Evolutionary conservation across 2,329 filamentous ascomycete species (phyloP).

Genomic region (Aschersonia sp.): DNA sequence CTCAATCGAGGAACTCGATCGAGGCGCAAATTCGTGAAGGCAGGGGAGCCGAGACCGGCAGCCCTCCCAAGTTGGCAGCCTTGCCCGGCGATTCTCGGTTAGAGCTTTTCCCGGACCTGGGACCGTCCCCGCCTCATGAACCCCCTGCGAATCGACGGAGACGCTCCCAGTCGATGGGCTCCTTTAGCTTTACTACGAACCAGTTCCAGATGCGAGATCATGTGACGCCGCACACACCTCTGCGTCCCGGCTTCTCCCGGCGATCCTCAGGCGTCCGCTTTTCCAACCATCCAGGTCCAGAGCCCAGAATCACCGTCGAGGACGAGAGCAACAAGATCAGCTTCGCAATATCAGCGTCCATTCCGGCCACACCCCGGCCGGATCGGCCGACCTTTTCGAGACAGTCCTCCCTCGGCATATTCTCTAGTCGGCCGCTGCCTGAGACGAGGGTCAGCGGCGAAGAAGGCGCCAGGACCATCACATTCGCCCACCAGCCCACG

Average conservation of each 20-base stretch:
- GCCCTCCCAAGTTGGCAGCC: not conserved
- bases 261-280: constrained; percentile 46
- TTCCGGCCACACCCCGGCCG: constrained; percentile 11
- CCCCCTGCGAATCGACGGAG: constrained; percentile 3
- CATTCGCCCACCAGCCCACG: constrained; percentile 36
- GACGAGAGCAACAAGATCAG: constrained; percentile 50
- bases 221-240: constrained; percentile 6
- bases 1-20: constrained; percentile 1
- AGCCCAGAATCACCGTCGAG: constrained; percentile 49
- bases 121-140: constrained; percentile 5
- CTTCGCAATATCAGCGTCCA: constrained; percentile 36
- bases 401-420: constrained; percentile 37
- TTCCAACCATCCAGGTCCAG: constrained; percentile 57
- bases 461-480: constrained; percentile 43
- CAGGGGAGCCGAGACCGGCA: not conserved
- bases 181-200: constrained; percentile 1
- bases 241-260: constrained; percentile 33
- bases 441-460: constrained; percentile 40
- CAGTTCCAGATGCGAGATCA: too few relatives aligned
- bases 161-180: constrained; percentile 12
- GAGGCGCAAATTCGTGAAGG: constrained; percentile 5
- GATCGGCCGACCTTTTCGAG: constrained; percentile 23
- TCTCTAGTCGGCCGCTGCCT: constrained; percentile 48
- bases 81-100: not conserved
- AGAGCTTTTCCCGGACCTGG: constrained; percentile 11